phyloP scores from a whole-genome alignment of 139 green algal genomes.

The Penium margaritaceum region DNA sequence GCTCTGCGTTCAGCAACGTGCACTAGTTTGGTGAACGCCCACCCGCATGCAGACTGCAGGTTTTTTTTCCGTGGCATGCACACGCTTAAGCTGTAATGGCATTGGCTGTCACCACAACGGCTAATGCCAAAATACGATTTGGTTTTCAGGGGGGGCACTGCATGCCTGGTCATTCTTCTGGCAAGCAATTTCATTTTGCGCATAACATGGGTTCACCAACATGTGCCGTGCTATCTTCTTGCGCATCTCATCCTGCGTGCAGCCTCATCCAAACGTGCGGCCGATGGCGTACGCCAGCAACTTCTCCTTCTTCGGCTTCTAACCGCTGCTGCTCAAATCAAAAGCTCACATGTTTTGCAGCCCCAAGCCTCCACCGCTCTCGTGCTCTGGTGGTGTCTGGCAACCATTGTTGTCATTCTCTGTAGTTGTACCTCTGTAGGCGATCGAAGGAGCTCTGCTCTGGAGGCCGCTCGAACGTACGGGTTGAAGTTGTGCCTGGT shows the following conservation, averaged over 20 bases:
- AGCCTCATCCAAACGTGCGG: constrained; percentile 79
- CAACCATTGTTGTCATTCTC: too few relatives aligned
- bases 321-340: too few relatives aligned
- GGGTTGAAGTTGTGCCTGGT: too few relatives aligned
- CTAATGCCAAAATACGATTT: background rate
- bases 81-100: background rate
- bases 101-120: background rate
- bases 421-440: too few relatives aligned
- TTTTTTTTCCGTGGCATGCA: background rate
- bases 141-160: background rate
- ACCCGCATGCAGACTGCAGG: background rate
- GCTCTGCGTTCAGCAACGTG: too few relatives aligned
- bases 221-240: constrained; percentile 8
- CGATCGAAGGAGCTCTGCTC: too few relatives aligned
- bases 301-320: constrained; percentile 25
- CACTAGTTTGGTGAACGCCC: too few relatives aligned
- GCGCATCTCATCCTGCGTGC: constrained; percentile 12
- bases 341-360: too few relatives aligned
- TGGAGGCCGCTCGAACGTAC: too few relatives aligned
- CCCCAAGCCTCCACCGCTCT: too few relatives aligned
- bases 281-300: constrained; percentile 84
- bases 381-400: too few relatives aligned
- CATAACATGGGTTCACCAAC: background rate
- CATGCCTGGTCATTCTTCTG: background rate
- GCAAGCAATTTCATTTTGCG: background rate